Evolutionary conservation across 352 stramenopile species (phyloP), one percentile per base, ranked within the genome.

Genomic region (Phytophthora sansomeana): DNA sequence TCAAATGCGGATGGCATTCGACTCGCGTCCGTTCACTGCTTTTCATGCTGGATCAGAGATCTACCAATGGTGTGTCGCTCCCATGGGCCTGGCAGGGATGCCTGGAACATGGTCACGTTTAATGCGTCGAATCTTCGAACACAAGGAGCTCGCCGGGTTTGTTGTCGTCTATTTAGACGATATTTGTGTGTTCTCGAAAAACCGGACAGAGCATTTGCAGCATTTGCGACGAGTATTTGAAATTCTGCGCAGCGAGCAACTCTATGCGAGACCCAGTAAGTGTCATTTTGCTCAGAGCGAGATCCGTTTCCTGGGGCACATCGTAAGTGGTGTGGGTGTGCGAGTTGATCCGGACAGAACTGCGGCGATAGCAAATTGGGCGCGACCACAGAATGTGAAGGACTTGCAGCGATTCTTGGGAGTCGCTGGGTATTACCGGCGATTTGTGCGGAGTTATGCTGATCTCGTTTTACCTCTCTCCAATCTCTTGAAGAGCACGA

Each of bases 121-220:
- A 3, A 79, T 79, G 74, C 69, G 58, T 24, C 13, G 38, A 14
- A 48, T 77, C 4, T 77, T 82, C 41, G 60, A 51, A 9, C 55
- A 44, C 48, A 43, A 55, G 9, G 28, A 55, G 30, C 30, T 55
- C n/a, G 67, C 58, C n/a, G 24, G 6, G 21, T 82, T 74, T 51
- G 39, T 79, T 0, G 58, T 77, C 14, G 62, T 79, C 4, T 77
- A 72, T 28, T 41, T 75, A 13, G 62, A 81, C 32, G 69, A 81
- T 21, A 73, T 81, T 44, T 74, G 39, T 24, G 50, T 77, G 42
- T 52, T 74, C 39, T 76, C 57, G 1, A 29, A 36, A 7, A 62
- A 54, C 26, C n/a, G 26, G 14, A n/a, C 14, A 6, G 56, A 67
- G 28, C 56, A 63, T 10, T 48, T 51, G 21, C 61, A 69, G 19